Evolutionary conservation across 257 asterid species (phyloP).

Genomic region (Leptodermis oblonga): DNA sequence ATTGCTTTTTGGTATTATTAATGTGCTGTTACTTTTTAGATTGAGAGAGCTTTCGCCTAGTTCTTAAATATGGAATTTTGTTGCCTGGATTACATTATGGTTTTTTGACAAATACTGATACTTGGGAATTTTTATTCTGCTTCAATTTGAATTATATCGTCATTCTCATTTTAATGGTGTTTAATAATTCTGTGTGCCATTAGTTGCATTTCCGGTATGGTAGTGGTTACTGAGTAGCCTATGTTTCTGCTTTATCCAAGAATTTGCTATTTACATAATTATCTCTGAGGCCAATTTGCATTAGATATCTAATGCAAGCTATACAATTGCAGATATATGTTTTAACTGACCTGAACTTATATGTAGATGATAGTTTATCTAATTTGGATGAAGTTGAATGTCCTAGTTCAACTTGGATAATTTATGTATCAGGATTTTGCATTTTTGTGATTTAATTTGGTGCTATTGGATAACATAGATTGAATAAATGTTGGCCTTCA

Average conservation of each 20-base stretch:
- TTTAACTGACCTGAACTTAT: too few species aligned
- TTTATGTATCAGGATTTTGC: not conserved
- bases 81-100: not conserved
- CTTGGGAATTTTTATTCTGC: not conserved
- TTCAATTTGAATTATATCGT: not conserved
- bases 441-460: not conserved
- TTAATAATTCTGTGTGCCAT: not conserved
- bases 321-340: not conserved
- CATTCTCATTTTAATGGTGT: not conserved
- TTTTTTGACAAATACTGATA: slow-evolving; percentile 15
- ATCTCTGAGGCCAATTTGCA: not conserved
- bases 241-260: not conserved
- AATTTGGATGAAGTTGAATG: not conserved
- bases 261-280: not conserved
- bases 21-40: not conserved
- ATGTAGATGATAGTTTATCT: not conserved
- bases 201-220: not conserved
- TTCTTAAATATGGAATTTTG: slow-evolving; percentile 16
- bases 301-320: not conserved
- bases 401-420: not conserved
- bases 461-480: not conserved
- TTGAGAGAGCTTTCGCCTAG: slow-evolving; percentile 3
- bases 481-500: not conserved
- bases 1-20: slow-evolving; percentile 13
- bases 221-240: too few species aligned